A percentile compares a stretch with the other conserved stretches of the same genome.
These are phyloP conservation scores for Beauveria bassiana DNA, from an alignment of 2,329 filamentous ascomycete genomes.

Conservation along the genomic window DNA sequence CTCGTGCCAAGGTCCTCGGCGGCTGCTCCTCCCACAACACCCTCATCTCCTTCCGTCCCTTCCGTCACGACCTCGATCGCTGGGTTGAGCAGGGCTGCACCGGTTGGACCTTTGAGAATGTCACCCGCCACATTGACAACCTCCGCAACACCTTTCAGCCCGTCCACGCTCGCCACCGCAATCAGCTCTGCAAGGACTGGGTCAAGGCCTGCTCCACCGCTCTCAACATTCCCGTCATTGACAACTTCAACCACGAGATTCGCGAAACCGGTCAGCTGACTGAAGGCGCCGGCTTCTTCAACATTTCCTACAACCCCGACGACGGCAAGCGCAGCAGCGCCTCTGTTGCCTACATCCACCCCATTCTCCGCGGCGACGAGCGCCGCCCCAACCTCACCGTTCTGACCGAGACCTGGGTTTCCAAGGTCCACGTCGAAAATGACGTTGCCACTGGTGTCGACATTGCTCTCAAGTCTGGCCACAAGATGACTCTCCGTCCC, in stretches of 20 bases:
- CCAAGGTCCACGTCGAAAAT: constrained; percentile 64
- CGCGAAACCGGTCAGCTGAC: constrained; percentile 62
- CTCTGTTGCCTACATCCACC: constrained; percentile 88
- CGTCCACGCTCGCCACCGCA: constrained; percentile 75
- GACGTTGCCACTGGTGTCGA: constrained; percentile 67
- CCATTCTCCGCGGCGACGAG: constrained; percentile 77
- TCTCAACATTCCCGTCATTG: constrained; percentile 70
- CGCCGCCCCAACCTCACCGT: constrained; percentile 76
- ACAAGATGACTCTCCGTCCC: constrained; percentile 49
- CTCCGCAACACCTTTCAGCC: constrained; percentile 86
- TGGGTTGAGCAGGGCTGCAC: constrained; percentile 77
- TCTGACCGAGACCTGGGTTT: constrained; percentile 82
- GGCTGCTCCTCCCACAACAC: constrained; percentile 94
- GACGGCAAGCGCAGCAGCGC: constrained; percentile 77
- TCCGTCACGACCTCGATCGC: constrained; percentile 77
- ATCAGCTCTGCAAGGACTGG: constrained; percentile 90
- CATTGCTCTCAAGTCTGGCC: constrained; percentile 50
- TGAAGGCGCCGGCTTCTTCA: constrained; percentile 82
- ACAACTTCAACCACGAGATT: constrained; percentile 85
- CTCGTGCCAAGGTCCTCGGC: constrained; percentile 83
- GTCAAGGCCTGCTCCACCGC: constrained; percentile 71
- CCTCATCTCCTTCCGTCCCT: constrained; percentile 84
- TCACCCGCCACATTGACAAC: constrained; percentile 75
- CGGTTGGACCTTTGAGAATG: constrained; percentile 80
- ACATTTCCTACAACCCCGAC: constrained; percentile 84